Conservation (phyloP, 2,329 filamentous ascomycete species). For the Annulohypoxylon truncatum region DNA sequence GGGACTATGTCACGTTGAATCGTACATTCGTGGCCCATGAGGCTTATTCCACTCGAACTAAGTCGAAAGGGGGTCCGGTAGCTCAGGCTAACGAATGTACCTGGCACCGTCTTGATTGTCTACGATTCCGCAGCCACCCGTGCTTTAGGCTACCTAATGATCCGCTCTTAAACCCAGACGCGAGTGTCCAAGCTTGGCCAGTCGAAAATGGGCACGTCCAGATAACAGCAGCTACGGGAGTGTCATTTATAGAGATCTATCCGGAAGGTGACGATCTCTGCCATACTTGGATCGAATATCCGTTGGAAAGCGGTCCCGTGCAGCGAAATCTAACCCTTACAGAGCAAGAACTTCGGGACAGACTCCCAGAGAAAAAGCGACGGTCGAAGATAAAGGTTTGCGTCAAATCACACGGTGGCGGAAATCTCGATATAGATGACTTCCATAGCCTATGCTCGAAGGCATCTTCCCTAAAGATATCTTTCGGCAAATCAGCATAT, state of each 20-base stretch:
- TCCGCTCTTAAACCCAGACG: slow-evolving; percentile 70
- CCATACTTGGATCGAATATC: slow-evolving; percentile 83
- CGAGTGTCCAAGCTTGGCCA: slow-evolving; percentile 86
- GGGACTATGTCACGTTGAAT: slow-evolving; percentile 87
- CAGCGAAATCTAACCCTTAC: slow-evolving; percentile 79
- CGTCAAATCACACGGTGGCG: slow-evolving; percentile 81
- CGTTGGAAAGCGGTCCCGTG: slow-evolving; percentile 69
- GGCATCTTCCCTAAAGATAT: slow-evolving; percentile 77
- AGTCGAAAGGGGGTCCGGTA: slow-evolving; percentile 81
- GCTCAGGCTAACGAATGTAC: slow-evolving; percentile 83
- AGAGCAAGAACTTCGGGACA: slow-evolving; percentile 78
- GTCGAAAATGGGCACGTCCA: slow-evolving; percentile 81
- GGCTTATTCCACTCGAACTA: slow-evolving; percentile 87
- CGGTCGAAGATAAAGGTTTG: slow-evolving; percentile 77
- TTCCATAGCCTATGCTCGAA: slow-evolving; percentile 78
- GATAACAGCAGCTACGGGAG: slow-evolving; percentile 81
- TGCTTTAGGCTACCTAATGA: slow-evolving; percentile 89
- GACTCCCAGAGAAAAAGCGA: slow-evolving; percentile 77
- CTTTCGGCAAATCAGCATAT: slow-evolving; percentile 76
- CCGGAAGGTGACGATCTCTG: slow-evolving; percentile 84
- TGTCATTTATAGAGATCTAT: slow-evolving; percentile 87
- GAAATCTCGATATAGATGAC: slow-evolving; percentile 81
- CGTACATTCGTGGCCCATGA: slow-evolving; percentile 85
- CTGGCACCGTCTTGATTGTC: slow-evolving; percentile 90
- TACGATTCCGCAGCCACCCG: slow-evolving; percentile 90